Evolutionary conservation across 2,329 filamentous ascomycete species (phyloP).

Genomic region (Exophiala sp.): DNA sequence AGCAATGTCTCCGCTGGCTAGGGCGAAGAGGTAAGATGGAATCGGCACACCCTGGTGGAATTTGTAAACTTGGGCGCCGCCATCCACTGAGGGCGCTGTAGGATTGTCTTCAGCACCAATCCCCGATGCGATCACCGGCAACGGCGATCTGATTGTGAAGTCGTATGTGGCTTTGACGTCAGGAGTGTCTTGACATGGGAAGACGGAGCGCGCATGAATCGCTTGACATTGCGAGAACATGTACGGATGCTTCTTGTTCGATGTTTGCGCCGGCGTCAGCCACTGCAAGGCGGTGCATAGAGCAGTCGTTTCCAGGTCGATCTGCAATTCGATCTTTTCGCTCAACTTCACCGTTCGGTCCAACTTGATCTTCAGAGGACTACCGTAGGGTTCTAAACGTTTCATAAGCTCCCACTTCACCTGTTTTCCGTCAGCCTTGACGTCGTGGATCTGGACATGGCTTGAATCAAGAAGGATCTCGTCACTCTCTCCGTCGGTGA

Average conservation of each 20-base stretch:
- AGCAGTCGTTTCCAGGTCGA: conserved; percentile 72
- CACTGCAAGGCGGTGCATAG: conserved; percentile 91
- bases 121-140: conserved; percentile 89
- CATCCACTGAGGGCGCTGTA: conserved; percentile 45
- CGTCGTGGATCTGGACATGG: conserved; percentile 64
- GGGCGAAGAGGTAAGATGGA: conserved; percentile 87
- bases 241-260: conserved; percentile 91
- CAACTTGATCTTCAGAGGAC: conserved; percentile 45
- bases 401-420: conserved; percentile 65
- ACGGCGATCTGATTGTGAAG: conserved; percentile 77
- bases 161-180: conserved; percentile 94
- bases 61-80: conserved; percentile 60
- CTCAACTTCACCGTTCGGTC: conserved; percentile 44
- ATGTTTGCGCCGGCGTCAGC: conserved; percentile 88
- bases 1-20: conserved; percentile 74
- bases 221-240: conserved; percentile 98
- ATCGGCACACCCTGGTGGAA: conserved; percentile 92
- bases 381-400: conserved; percentile 62
- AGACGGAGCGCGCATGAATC: conserved; percentile 87
- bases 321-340: conserved; percentile 48
- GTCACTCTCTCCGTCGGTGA: conserved; percentile 64
- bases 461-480: conserved; percentile 88
- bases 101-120: conserved; percentile 52
- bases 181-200: conserved; percentile 95
- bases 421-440: conserved; percentile 62